phyloP scores from a whole-genome alignment of 805 yeast species.

The Nakazawaea holstii region DNA sequence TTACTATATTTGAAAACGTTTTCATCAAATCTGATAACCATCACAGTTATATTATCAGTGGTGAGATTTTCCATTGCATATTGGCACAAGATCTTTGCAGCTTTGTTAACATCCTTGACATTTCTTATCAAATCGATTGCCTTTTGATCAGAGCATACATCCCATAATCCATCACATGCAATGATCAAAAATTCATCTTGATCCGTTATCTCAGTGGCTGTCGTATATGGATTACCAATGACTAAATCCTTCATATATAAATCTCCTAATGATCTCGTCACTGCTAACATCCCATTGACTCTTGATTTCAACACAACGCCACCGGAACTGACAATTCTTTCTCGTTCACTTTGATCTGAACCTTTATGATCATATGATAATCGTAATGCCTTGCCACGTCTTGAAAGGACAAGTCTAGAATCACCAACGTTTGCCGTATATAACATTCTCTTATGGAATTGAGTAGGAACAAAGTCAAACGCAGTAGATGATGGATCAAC shows the following conservation, averaged over 20 bases:
- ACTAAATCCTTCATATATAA: conserved; percentile 87
- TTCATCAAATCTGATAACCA: conserved; percentile 66
- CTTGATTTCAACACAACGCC: conserved; percentile 86
- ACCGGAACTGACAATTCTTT: conserved; percentile 71
- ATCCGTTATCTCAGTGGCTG: conserved; percentile 66
- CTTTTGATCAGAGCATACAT: conserved; percentile 77
- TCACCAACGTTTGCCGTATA: conserved; percentile 97
- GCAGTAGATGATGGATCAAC: conserved; percentile 19
- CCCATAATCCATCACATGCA: conserved; percentile 98
- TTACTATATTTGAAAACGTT: conserved; percentile 29
- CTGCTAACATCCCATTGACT: conserved; percentile 94
- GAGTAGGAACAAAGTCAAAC: conserved; percentile 44
- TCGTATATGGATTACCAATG: conserved; percentile 87
- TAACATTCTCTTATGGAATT: conserved; percentile 61
- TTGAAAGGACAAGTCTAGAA: conserved; percentile 72
- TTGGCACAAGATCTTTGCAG: conserved; percentile 62
- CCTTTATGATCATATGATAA: conserved; percentile 94
- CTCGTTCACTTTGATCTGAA: conserved; percentile 69
- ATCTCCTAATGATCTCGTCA: conserved; percentile 90
- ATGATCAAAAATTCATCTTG: conserved; percentile 76
- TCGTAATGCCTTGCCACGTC: conserved; percentile 71
- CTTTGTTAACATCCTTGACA: conserved; percentile 52
- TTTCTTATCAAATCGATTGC: conserved; percentile 71
- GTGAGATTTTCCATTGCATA: conserved; percentile 75
- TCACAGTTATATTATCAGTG: conserved; percentile 88